These are phyloP conservation scores for Nicotiana noctiflora DNA, from an alignment of 257 asterid species.

Conservation along the genomic window DNA sequence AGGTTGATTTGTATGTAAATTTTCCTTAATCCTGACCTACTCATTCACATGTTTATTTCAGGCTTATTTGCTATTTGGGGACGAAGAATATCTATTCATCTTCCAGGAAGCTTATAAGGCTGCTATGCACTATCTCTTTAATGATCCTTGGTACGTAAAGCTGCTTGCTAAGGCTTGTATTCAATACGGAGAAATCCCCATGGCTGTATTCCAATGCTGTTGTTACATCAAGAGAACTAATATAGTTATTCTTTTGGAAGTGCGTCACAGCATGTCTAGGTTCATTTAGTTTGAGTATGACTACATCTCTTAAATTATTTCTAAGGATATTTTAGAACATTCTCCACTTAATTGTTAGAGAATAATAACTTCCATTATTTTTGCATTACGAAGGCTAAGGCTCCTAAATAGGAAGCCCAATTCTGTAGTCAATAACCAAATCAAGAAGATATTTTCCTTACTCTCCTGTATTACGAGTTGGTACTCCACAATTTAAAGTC, in stretches of 20 bases:
- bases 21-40: background rate
- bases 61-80: slow-evolving; percentile 93
- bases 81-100: slow-evolving; percentile 91
- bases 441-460: background rate
- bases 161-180: background rate
- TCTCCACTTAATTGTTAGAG: background rate
- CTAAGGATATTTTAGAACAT: background rate
- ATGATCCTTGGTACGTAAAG: slow-evolving; percentile 78
- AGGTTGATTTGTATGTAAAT: background rate
- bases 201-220: background rate
- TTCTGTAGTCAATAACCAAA: background rate
- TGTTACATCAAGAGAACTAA: background rate
- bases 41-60: slow-evolving; percentile 22
- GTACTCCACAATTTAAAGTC: background rate
- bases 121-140: slow-evolving; percentile 81
- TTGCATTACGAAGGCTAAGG: background rate
- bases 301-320: background rate
- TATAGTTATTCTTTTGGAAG: background rate
- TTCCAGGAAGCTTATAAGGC: slow-evolving; percentile 97
- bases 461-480: background rate
- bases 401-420: background rate
- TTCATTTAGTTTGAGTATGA: background rate
- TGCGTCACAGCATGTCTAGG: background rate
- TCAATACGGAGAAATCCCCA: background rate
- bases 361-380: background rate